Evolutionary conservation across 129 eudicot species (phyloP).

Genomic region (Daucus carota): DH1_v3.0 NC_030381.2:54782001-54782500

Average conservation of each 20-base stretch:
- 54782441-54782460: conserved; percentile 71
- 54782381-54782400: conserved; percentile 45
- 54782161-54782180: conserved; percentile 78
- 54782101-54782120: conserved; percentile 64
- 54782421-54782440: conserved; percentile 85
- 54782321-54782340: conserved; percentile 49
- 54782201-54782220: conserved; percentile 69
- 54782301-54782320: conserved; percentile 69
- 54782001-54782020: conserved; percentile 64
- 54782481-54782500: conserved; percentile 72
- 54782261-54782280: conserved; percentile 78
- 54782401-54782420: conserved; percentile 82
- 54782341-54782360: conserved; percentile 58
- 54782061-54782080: conserved; percentile 45
- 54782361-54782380: conserved; percentile 56
- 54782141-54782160: conserved; percentile 78
- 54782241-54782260: conserved; percentile 56
- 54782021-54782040: conserved; percentile 40
- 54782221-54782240: conserved; percentile 49
- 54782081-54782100: conserved; percentile 35
- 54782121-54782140: conserved; percentile 78
- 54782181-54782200: conserved; percentile 80
- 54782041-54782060: conserved; percentile 68
- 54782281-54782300: conserved; percentile 68
- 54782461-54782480: conserved; percentile 47